Evolutionary conservation across 1,284 basidiomycete species (phyloP), one percentile per base, ranked within the genome.

Genomic region (Austroboletus novae-zelandiae): DNA sequence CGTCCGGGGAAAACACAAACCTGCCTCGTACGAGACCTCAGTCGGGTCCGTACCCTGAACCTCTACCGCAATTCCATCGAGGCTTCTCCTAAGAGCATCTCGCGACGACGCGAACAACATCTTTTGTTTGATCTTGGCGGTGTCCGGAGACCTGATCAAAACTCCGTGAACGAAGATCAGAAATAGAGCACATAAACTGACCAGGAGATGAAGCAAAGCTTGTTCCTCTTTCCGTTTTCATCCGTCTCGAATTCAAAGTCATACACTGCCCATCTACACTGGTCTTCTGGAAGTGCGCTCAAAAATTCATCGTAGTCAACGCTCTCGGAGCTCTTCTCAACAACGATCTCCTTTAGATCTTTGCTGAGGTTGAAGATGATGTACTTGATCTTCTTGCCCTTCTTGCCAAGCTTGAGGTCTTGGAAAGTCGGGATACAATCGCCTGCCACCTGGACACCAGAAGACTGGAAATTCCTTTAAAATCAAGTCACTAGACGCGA

Each of bases 51-150:
- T 97, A 52, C 83, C 95, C 74, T 98, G 95, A 59, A 98, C 82
- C 71, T 98, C 93, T 57, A 78, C 53, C 0, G 80, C 76, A 59
- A 94, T 78, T 42, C 91, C 91, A 17, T 80, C 76, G 56, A 97
- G 79, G 41, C 79, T 68, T 56, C 80, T 82, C 67, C 84, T 83
- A 52, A 99, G 73, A 11, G 88, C 91, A 40, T 95, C 91, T 72
- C 89, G 92, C 57, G 96, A 98, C 23, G 94, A 89, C 39, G 96
- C 90, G 72, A 84, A 92, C 62, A 98, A 67, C 95, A 99, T 98
- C 89, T 97, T 98, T 67, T 83, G 74, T 76, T 89, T 95, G 73
- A 97, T 80, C 76, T 84, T 90, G 47, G 94, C 84, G 39, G 76
- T 75, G 67, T 97, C 94, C 55, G 96, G 96, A 23, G 87, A 83